These are phyloP conservation scores for Oryza officinalis DNA, from an alignment of 176 grass and related monocot species.

Conservation along the genomic window DNA sequence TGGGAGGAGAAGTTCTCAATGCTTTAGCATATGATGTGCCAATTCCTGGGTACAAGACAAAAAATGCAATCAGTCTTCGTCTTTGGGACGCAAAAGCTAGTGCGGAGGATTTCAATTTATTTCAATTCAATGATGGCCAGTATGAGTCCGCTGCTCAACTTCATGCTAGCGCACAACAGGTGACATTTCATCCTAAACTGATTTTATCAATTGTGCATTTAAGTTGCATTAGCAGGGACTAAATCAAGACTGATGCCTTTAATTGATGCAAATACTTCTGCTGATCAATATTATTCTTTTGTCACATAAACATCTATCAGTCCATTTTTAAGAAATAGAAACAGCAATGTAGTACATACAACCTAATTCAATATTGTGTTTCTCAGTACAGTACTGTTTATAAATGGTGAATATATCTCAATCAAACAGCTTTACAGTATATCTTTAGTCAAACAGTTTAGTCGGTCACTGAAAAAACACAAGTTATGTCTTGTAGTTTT, in stretches of 20 bases:
- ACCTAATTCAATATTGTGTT: too few species aligned
- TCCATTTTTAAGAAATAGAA: too few species aligned
- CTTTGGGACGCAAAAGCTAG: slow-evolving; percentile 92
- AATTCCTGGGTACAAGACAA: slow-evolving; percentile 98
- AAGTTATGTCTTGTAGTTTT: slow-evolving; percentile 21
- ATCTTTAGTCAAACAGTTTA: slow-evolving; percentile 13
- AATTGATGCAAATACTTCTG: slow-evolving; percentile 15
- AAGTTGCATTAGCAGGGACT: slow-evolving; percentile 16
- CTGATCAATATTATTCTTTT: not conserved
- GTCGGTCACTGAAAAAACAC: not conserved
- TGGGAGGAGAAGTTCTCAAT: slow-evolving; percentile 77
- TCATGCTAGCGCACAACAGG: slow-evolving; percentile 91
- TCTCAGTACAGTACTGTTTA: too few species aligned
- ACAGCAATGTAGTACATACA: too few species aligned
- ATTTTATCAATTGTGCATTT: slow-evolving; percentile 4
- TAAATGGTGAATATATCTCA: not conserved
- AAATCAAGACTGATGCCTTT: slow-evolving; percentile 7
- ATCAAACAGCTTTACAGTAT: not conserved
- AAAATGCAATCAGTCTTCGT: slow-evolving; percentile 92
- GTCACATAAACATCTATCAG: too few species aligned
- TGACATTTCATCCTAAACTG: slow-evolving; percentile 39
- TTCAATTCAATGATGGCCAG: slow-evolving; percentile 90
- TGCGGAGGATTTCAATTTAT: slow-evolving; percentile 91
- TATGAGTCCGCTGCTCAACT: slow-evolving; percentile 84
- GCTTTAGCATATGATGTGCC: slow-evolving; percentile 96